These are phyloP conservation scores for Juncus effusus DNA, from an alignment of 176 grass and related monocot species.

Conservation along the genomic window DNA sequence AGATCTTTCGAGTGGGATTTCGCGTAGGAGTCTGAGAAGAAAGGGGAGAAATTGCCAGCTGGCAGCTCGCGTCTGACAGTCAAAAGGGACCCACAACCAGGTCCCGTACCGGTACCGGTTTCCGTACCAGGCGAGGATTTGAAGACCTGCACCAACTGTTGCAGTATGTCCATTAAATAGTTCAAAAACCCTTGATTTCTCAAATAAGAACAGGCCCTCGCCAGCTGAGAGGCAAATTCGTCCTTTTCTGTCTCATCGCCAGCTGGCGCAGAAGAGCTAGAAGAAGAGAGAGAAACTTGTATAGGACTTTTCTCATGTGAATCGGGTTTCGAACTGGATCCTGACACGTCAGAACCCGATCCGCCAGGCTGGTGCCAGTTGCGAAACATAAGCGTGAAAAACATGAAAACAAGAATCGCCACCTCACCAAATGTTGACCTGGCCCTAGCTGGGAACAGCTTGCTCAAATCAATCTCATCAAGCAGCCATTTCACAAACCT, in stretches of 20 bases:
- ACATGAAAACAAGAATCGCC: conserved; percentile 96
- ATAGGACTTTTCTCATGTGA: conserved; percentile 58
- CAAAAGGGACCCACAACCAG: conserved; percentile 83
- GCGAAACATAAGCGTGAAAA: conserved; percentile 96
- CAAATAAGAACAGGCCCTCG: conserved; percentile 74
- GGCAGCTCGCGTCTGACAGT: conserved; percentile 79
- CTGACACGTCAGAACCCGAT: conserved; percentile 52
- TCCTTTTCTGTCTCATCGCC: conserved; percentile 74
- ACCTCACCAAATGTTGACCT: conserved; percentile 86
- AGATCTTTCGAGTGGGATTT: conserved; percentile 93
- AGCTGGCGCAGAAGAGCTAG: conserved; percentile 34
- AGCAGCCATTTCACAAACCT: conserved; percentile 95
- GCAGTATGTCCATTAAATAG: conserved; percentile 97
- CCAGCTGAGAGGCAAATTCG: conserved; percentile 79
- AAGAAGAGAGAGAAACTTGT: conserved; percentile 39
- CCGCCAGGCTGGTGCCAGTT: conserved; percentile 96
- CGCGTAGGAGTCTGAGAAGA: conserved; percentile 95
- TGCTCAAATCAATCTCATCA: conserved; percentile 80
- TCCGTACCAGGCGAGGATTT: conserved; percentile 70
- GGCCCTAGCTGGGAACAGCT: conserved; percentile 67
- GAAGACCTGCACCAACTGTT: conserved; percentile 82
- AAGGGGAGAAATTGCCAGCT: conserved; percentile 95
- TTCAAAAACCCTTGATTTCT: conserved; percentile 88
- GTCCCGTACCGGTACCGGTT: conserved; percentile 45
- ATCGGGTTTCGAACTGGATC: conserved; percentile 70